Percentiles rank a stretch among this genome's conserved stretches.
These are phyloP conservation scores for Cajanus cajan DNA, from an alignment of 306 rosid genomes.

Conservation along the genomic window DNA sequence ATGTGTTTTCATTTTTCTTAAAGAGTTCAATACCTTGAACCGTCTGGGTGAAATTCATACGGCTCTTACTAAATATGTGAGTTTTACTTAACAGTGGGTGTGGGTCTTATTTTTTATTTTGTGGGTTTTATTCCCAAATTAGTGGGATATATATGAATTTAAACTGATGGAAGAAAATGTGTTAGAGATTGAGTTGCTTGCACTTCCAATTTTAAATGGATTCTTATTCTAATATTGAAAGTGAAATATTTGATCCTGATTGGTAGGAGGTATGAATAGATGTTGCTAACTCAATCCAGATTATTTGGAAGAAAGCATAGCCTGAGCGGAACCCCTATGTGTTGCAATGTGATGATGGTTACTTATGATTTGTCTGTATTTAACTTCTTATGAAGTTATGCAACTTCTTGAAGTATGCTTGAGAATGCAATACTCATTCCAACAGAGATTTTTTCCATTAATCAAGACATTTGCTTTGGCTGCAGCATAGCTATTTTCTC, in stretches of 20 bases:
- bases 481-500: neutral
- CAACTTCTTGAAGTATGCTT: neutral
- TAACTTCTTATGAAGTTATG: neutral
- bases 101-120: too few species aligned
- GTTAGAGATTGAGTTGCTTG: neutral
- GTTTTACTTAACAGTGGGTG: neutral
- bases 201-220: conserved; percentile 2
- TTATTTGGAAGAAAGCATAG: conserved; percentile 14
- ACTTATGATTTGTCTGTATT: neutral
- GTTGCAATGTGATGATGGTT: neutral
- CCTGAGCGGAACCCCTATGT: neutral
- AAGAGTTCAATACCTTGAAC: neutral
- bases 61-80: neutral
- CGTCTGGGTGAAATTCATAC: neutral
- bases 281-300: conserved; percentile 27
- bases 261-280: neutral
- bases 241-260: neutral
- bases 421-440: neutral
- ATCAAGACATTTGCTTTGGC: neutral
- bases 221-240: neutral
- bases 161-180: neutral
- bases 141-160: neutral
- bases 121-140: neutral
- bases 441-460: neutral
- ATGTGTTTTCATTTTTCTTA: neutral